Evolutionary conservation across 345 rosid species (phyloP).

Genomic region (Eucalyptus pumila): DNA sequence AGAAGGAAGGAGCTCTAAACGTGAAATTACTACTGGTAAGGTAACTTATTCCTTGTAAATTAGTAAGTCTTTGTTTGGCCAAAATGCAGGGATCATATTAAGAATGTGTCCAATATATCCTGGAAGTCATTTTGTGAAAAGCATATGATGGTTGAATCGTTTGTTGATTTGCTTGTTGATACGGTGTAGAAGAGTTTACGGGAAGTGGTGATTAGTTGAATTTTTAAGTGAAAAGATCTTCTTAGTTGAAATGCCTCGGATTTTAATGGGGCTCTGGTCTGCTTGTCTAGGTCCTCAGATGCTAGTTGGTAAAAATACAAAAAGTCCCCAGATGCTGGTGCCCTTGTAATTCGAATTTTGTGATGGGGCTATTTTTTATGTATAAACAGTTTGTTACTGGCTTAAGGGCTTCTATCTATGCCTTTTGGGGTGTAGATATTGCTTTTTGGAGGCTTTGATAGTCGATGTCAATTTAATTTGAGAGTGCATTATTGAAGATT

Average conservation of each 20-base stretch:
- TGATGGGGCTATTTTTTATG: not conserved
- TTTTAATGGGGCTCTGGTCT: not conserved
- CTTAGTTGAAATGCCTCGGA: not conserved
- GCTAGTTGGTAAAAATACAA: not conserved
- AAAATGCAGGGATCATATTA: not conserved
- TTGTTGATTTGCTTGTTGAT: not conserved
- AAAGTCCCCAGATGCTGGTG: not conserved
- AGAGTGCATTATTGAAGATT: not conserved
- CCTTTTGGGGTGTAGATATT: not conserved
- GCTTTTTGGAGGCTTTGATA: not conserved
- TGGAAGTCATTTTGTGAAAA: not conserved
- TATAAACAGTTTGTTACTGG: not conserved
- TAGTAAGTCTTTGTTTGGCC: not conserved
- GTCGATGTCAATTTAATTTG: not conserved
- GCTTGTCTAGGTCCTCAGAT: not conserved
- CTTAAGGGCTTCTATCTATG: not conserved
- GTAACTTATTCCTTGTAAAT: not conserved
- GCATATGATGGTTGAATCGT: not conserved
- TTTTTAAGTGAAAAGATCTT: not conserved
- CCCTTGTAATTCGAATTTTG: not conserved
- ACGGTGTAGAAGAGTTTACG: not conserved
- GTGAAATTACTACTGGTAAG: slow-evolving; percentile 3
- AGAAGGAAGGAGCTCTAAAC: not conserved
- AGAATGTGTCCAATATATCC: not conserved
- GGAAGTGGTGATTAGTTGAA: not conserved